These are phyloP conservation scores for Fusarium pilosicola DNA, from an alignment of 2,329 filamentous ascomycete genomes.

Conservation along the genomic window DNA sequence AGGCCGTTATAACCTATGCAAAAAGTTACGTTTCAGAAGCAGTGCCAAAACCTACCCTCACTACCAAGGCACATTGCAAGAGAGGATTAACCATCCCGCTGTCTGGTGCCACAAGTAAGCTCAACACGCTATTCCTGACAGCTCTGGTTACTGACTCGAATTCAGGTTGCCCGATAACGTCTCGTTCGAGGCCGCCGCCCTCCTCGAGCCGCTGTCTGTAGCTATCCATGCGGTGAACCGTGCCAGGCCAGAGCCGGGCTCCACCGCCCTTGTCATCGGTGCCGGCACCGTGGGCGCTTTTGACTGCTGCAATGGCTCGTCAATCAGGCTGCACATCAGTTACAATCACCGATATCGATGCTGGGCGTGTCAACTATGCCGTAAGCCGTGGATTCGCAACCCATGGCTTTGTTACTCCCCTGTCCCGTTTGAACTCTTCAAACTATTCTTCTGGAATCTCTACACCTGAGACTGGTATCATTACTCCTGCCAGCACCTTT, in stretches of 20 bases:
- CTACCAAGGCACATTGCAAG: slow-evolving; percentile 70
- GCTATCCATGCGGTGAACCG: slow-evolving; percentile 70
- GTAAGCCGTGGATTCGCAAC: slow-evolving; percentile 68
- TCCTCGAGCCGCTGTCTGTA: slow-evolving; percentile 70
- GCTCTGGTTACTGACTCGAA: slow-evolving; percentile 9
- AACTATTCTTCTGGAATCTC: slow-evolving; percentile 60
- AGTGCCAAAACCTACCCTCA: slow-evolving; percentile 72
- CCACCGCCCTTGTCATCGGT: slow-evolving; percentile 70
- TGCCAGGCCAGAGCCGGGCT: slow-evolving; percentile 61
- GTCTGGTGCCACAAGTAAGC: slow-evolving; percentile 70
- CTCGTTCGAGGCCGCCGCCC: slow-evolving; percentile 67
- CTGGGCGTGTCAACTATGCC: slow-evolving; percentile 68
- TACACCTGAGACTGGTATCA: slow-evolving; percentile 53
- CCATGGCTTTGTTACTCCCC: slow-evolving; percentile 65
- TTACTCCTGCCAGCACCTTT: slow-evolving; percentile 58
- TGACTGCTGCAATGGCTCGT: slow-evolving; percentile 71
- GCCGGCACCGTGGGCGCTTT: slow-evolving; percentile 71
- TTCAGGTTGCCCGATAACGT: slow-evolving; percentile 67
- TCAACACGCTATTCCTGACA: not conserved
- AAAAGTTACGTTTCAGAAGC: slow-evolving; percentile 69
- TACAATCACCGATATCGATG: slow-evolving; percentile 69
- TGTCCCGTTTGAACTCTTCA: slow-evolving; percentile 54
- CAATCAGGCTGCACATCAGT: slow-evolving; percentile 68
- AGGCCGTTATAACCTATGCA: slow-evolving; percentile 71
- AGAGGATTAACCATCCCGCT: slow-evolving; percentile 70